Conservation (phyloP, 805 yeast genomes). For the Cyberlindnera mrakii region DNA sequence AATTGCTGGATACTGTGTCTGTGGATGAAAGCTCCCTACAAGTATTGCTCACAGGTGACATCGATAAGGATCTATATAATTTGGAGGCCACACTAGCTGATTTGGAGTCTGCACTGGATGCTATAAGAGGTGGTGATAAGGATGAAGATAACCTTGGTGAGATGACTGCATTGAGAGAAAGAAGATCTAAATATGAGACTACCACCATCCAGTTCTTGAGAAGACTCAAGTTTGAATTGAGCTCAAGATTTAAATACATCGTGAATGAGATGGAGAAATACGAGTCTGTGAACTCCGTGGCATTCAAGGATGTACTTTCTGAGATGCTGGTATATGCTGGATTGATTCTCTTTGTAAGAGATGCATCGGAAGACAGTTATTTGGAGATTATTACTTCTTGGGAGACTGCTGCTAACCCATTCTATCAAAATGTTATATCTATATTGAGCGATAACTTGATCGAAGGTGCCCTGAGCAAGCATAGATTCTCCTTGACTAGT, state of each 20-base stretch:
- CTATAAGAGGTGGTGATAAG: conserved; percentile 46
- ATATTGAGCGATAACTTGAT: conserved; percentile 25
- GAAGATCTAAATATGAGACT: conserved; percentile 51
- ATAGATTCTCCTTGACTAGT: conserved; percentile 14
- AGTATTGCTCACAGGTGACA: conserved; percentile 39
- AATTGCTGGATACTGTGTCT: conserved; percentile 64
- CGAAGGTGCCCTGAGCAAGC: conserved; percentile 6
- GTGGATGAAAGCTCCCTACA: conserved; percentile 51
- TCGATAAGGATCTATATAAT: conserved; percentile 41
- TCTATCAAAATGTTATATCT: conserved; percentile 30
- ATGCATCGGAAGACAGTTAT: conserved; percentile 44
- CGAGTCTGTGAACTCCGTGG: conserved; percentile 3
- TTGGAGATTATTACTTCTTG: conserved; percentile 35
- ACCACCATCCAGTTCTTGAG: conserved; percentile 46
- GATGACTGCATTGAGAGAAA: conserved; percentile 69
- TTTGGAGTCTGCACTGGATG: conserved; percentile 57
- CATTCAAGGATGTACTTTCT: conserved; percentile 22
- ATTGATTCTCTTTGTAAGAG: conserved; percentile 51
- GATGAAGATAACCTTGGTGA: conserved; percentile 41
- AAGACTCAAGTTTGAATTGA: conserved; percentile 39
- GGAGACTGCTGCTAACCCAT: conserved; percentile 27
- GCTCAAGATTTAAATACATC: conserved; percentile 34
- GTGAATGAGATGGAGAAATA: conserved; percentile 24
- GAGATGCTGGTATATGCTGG: conserved; percentile 42
- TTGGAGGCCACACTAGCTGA: conserved; percentile 53